A percentile compares a stretch with the other conserved stretches of the same genome.
Evolutionary conservation across 352 stramenopile species (phyloP).

Genomic region (Phytophthora fragariaefolia): DNA sequence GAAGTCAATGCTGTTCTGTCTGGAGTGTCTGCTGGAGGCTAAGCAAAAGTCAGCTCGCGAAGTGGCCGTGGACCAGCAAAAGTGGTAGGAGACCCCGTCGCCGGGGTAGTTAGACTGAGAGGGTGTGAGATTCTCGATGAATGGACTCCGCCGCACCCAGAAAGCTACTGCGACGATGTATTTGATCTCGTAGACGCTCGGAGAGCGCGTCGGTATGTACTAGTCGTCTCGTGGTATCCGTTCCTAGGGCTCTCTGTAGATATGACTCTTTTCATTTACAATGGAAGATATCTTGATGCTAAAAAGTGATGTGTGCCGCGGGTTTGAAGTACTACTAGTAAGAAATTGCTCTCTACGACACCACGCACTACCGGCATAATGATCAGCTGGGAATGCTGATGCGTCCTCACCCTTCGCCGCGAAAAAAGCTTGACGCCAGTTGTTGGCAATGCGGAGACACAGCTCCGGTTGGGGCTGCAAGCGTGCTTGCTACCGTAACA

Average conservation of each 20-base stretch:
- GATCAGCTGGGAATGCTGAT: too few species aligned
- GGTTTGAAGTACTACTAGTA: too few species aligned
- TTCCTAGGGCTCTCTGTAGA: conserved; percentile 35
- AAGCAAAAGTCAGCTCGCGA: conserved; percentile 42
- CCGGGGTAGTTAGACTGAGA: conserved; percentile 33
- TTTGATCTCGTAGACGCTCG: conserved; percentile 21
- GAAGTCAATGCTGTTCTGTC: conserved; percentile 51
- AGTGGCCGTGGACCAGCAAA: conserved; percentile 42
- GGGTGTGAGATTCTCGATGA: conserved; percentile 19
- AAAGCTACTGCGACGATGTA: conserved; percentile 25
- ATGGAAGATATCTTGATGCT: conserved; percentile 30
- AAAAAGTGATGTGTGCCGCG: too few species aligned
- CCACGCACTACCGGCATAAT: too few species aligned
- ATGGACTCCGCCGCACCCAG: conserved; percentile 17
- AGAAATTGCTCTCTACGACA: too few species aligned
- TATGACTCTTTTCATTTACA: conserved; percentile 26
- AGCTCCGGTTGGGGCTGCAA: too few species aligned
- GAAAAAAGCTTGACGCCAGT: background rate
- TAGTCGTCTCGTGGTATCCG: conserved; percentile 23
- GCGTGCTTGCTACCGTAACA: too few species aligned
- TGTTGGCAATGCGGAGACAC: background rate
- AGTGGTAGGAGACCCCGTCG: conserved; percentile 23
- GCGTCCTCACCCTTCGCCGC: background rate
- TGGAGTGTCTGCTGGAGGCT: conserved; percentile 50
- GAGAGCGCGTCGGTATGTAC: conserved; percentile 29